Evolutionary conservation across 2,329 filamentous ascomycete species (phyloP).

Genomic region (Blastomyces parvus): DNA sequence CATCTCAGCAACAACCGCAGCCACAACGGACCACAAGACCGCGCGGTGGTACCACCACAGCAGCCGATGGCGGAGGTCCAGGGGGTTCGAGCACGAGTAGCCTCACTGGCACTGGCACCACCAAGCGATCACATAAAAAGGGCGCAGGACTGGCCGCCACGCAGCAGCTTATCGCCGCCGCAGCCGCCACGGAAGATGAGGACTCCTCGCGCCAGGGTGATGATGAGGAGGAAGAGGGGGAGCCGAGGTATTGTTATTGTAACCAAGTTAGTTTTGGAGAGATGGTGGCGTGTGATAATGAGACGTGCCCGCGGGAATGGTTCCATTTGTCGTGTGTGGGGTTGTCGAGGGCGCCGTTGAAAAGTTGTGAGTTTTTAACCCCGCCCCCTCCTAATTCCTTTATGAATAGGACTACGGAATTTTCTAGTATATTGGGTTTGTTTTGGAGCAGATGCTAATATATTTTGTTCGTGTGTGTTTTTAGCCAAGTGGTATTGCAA

Average conservation of each 20-base stretch:
- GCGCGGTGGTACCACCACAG: conserved; percentile 9
- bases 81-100: not conserved
- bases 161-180: conserved; percentile 15
- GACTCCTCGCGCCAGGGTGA: conserved; percentile 31
- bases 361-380: conserved; percentile 56
- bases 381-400: conserved; percentile 9
- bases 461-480: not conserved
- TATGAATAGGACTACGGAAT: not conserved
- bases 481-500: conserved; percentile 77
- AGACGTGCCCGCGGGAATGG: conserved; percentile 66
- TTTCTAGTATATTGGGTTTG: too few species aligned
- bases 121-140: conserved; percentile 31
- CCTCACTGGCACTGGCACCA: not conserved
- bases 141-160: conserved; percentile 17
- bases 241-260: conserved; percentile 70
- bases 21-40: conserved; percentile 18
- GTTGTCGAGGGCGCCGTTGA: conserved; percentile 65
- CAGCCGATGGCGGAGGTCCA: not conserved
- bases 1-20: conserved; percentile 15
- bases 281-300: conserved; percentile 73
- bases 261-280: conserved; percentile 72
- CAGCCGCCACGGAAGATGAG: conserved; percentile 32
- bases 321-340: conserved; percentile 78
- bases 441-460: not conserved
- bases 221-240: conserved; percentile 56